Evolutionary conservation across 441 rosid genomes (phyloP), one percentile per base, ranked within the genome.

Genomic region (Adansonia grandidieri): DNA sequence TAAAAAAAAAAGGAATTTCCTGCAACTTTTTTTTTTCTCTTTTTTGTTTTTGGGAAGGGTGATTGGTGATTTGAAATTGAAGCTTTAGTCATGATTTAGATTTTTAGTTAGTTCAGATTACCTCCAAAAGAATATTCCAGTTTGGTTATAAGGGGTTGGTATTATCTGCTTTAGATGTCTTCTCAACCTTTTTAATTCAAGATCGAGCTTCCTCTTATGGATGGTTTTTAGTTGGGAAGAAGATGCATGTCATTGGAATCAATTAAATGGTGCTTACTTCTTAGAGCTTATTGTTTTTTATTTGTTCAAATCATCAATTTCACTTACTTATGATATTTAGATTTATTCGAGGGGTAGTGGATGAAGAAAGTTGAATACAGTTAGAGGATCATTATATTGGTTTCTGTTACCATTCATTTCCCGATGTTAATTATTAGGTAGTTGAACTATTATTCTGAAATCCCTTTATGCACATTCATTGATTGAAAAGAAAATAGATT

Each of bases 281-380:
- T 67, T n/a, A 17, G 15, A 44, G 71, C 32, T 66, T 15, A 4
- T 44, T 4, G 66, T 0, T 44, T 44, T 17, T 17, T 17, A 32
- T 14, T 45, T 44, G 48, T 47, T 50, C 1, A 69, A 69, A 20
- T 69, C 9, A 69, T 69, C 57, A 47, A 48, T 69, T 47, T 68
- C 6, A 20, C 17, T 69, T 68, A 47, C n/a, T 20, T 22, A 9
- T 44, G 71, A 69, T 47, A 22, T 47, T 69, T 69, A 19, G 10
- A 47, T 47, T 68, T 5, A 6, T 68, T 44, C 6, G 15, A 45
- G 14, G 60, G 11, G 1, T 69, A 69, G 19, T 50, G 14, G 42
- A 4, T 53, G 1, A 54, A 72, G 32, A 9, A 56, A 32, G 13
- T 28, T 72, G 54, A 67, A 45, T 20, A 3, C 17, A 6, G 10